These are phyloP conservation scores for Ceratocystis huliohia DNA, from an alignment of 2,329 filamentous ascomycete species.

Conservation along the genomic window DNA sequence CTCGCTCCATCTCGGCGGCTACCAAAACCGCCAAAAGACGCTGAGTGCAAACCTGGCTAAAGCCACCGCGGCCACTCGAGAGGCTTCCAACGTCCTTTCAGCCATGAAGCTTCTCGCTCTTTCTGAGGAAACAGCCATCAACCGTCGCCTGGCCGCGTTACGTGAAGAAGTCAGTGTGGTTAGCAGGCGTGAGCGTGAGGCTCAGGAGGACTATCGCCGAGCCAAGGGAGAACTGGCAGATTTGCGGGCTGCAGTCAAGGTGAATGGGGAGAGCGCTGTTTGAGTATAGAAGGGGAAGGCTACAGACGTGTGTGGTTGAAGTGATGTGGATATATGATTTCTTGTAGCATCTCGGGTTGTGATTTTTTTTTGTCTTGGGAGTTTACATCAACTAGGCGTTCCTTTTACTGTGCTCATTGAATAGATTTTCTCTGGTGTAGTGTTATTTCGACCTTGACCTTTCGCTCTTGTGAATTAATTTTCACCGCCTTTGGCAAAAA, in stretches of 20 bases:
- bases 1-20: conserved; percentile 74
- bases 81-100: conserved; percentile 58
- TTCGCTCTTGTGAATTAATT: background rate
- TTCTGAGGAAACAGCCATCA: conserved; percentile 66
- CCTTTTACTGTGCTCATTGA: background rate
- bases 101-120: conserved; percentile 64
- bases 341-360: background rate
- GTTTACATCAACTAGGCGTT: conserved; percentile 5
- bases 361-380: background rate
- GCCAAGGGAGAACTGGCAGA: conserved; percentile 65
- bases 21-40: conserved; percentile 71
- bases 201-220: conserved; percentile 70
- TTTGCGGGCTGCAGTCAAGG: conserved; percentile 31
- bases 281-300: background rate
- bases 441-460: background rate
- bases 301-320: background rate
- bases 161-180: conserved; percentile 76
- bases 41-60: conserved; percentile 68
- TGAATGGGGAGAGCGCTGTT: background rate
- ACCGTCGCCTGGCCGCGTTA: conserved; percentile 56
- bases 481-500: background rate
- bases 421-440: no score
- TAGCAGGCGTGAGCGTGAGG: conserved; percentile 71
- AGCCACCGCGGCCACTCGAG: conserved; percentile 60
- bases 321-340: background rate